Conservation (phyloP, 371 early-diverging fungal genomes). For the Massospora cicadina region DNA sequence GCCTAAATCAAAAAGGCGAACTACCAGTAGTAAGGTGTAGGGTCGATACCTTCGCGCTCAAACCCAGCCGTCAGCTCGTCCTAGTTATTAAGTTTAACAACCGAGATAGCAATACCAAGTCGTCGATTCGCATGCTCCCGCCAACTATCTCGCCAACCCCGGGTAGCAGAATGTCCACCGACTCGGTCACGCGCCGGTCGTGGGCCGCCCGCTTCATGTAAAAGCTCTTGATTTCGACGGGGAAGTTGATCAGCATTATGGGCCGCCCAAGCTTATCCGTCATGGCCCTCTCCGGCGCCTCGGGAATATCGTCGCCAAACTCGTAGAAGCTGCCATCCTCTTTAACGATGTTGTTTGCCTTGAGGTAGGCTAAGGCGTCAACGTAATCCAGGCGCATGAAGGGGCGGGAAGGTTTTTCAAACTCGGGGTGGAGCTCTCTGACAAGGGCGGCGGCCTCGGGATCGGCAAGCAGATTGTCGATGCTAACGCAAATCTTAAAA, state of each 20-base stretch:
- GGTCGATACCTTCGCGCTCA: constrained; percentile 90
- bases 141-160: constrained; percentile 99
- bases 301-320: constrained; percentile 99
- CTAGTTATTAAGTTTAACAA: constrained; percentile 13
- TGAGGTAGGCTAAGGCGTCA: constrained; percentile 94
- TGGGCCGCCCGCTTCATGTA: constrained; percentile 92
- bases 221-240: constrained; percentile 97
- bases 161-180: constrained; percentile 98
- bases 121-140: constrained; percentile 97
- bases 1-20: not conserved
- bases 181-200: constrained; percentile 80
- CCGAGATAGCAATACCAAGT: constrained; percentile 29
- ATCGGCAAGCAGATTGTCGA: constrained; percentile 63
- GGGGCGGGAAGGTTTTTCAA: constrained; percentile 69
- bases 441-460: constrained; percentile 57
- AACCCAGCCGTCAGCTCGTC: constrained; percentile 89
- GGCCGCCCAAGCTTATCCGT: constrained; percentile 94
- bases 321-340: constrained; percentile 80
- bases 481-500: constrained; percentile 49
- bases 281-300: constrained; percentile 96
- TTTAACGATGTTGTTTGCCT: constrained; percentile 77
- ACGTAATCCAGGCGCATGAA: constrained; percentile 94
- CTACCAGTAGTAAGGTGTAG: constrained; percentile 96
- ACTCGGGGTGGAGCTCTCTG: constrained; percentile 83
- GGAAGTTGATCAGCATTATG: constrained; percentile 95